phyloP scores from a whole-genome alignment of 495 filamentous ascomycete species.

The Penicillium pancosmium region DNA sequence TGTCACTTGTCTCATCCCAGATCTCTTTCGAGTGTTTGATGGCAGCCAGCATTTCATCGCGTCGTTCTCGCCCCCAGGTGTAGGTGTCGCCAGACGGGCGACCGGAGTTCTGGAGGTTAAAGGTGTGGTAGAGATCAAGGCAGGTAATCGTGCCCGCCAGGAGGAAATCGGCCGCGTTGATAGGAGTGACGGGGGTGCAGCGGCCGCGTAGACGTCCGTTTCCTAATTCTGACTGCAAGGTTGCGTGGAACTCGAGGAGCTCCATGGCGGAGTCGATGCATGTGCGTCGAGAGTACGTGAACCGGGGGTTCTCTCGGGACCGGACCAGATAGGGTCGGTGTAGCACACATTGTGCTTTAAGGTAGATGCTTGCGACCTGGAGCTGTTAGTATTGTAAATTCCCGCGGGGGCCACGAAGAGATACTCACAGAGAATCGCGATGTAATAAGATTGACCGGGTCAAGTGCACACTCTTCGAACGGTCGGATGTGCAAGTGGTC shows the following conservation, averaged over 20 bases:
- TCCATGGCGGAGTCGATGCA: slow-evolving; percentile 88
- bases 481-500: slow-evolving; percentile 76
- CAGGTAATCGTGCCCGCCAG: slow-evolving; percentile 86
- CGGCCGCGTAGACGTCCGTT: slow-evolving; percentile 72
- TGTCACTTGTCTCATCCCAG: slow-evolving; percentile 73
- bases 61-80: slow-evolving; percentile 70
- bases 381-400: slow-evolving; percentile 14
- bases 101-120: slow-evolving; percentile 38
- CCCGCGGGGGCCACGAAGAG: neutral
- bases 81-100: slow-evolving; percentile 55
- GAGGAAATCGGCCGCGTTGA: slow-evolving; percentile 83
- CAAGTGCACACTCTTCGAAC: slow-evolving; percentile 74
- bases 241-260: slow-evolving; percentile 73
- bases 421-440: slow-evolving; percentile 69
- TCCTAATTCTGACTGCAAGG: slow-evolving; percentile 73
- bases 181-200: slow-evolving; percentile 72
- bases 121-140: slow-evolving; percentile 69
- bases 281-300: slow-evolving; percentile 78
- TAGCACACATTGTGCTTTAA: slow-evolving; percentile 84
- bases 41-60: slow-evolving; percentile 72
- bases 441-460: slow-evolving; percentile 80
- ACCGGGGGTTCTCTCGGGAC: slow-evolving; percentile 78
- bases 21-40: slow-evolving; percentile 74
- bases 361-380: slow-evolving; percentile 78
- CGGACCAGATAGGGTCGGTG: slow-evolving; percentile 83